Evolutionary conservation across 768 basidiomycete species (phyloP), one percentile per base, ranked within the genome.

Genomic region (Podaxis pistillaris): DNA sequence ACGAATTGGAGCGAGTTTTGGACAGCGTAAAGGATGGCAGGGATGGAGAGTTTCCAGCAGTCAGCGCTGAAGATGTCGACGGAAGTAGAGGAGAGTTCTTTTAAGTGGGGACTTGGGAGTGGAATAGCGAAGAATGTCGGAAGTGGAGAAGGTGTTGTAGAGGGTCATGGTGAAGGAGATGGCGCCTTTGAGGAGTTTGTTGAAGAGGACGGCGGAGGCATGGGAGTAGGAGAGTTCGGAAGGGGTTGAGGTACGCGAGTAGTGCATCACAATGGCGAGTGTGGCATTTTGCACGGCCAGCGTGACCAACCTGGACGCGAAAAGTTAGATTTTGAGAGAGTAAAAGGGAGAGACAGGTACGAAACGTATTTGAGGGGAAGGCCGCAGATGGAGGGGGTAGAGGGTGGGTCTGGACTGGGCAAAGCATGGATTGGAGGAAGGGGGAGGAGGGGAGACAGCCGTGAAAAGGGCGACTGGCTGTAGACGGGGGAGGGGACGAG

Each of bases 1-100:
- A 97, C 93, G 75, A 96, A 99, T 74, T 98, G 97, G 24, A 99
- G 86, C 41, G 93, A 91, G 74, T 98, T 98, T 75, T 98, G 94
- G n/a, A 96, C 83, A 66, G 95, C 89, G 70, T 97, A 98, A 67
- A 98, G 89, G 64, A 97, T 82, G 19, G 96, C 96, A 1, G 96
- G 96, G 66, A 99, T 96, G 36, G 94, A 94, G 30, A 98, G 86
- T 72, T 98, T 98, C 94, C 96, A 98, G 76, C 94, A 96, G 72
- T 98, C 96, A 1, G 84, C 81, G 64, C 91, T 92, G 74, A 96
- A 91, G n/a, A 96, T 78, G 58, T 93, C 90, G 55, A 76, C 75
- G 60, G 86, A 76, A 75, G 66, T 75, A 75, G 30, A 77, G 75
- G 41, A 53, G 40, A 53, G 52, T 41, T 46, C 44, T 44, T 63